phyloP scores from a whole-genome alignment of 208 protist genomes.

The Crithidia thermophila region DNA sequence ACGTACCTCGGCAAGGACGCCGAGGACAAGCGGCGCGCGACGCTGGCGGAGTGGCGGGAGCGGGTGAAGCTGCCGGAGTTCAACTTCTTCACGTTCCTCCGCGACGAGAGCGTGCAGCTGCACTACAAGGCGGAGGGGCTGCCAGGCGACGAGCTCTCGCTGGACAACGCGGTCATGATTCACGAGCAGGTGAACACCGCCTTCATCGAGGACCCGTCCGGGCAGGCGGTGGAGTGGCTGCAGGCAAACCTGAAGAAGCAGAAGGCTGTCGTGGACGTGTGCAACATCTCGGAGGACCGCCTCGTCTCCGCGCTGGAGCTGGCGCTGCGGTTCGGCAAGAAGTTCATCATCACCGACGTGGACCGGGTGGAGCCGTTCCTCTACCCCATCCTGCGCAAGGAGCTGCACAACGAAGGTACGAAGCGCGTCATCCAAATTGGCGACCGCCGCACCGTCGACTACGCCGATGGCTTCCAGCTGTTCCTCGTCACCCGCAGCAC shows the following conservation, averaged over 20 bases:
- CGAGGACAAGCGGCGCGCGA: conserved; percentile 84
- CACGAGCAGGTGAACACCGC: conserved; percentile 89
- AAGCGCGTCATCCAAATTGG: conserved; percentile 96
- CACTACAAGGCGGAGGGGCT: conserved; percentile 97
- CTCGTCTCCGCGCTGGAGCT: conserved; percentile 97
- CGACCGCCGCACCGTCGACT: conserved; percentile 97
- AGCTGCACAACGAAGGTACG: conserved; percentile 90
- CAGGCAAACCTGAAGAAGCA: conserved; percentile 79
- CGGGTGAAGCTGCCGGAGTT: conserved; percentile 84
- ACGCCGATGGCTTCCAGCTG: conserved; percentile 96
- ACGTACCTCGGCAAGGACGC: conserved; percentile 93
- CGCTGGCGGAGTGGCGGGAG: conserved; percentile 85
- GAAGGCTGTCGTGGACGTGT: conserved; percentile 83
- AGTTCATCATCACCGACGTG: conserved; percentile 96
- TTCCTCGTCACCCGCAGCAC: conserved; percentile 95
- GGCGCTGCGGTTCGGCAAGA: conserved; percentile 98
- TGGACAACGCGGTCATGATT: conserved; percentile 98
- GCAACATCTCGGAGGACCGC: conserved; percentile 91
- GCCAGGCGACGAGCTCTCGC: conserved; percentile 95
- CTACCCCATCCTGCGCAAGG: conserved; percentile 94
- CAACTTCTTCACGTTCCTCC: conserved; percentile 93
- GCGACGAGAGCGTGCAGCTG: conserved; percentile 95
- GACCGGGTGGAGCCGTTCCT: conserved; percentile 97
- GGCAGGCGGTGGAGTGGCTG: conserved; percentile 94
- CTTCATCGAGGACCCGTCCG: conserved; percentile 97